These are phyloP conservation scores for Eucalyptus dawsonii DNA, from an alignment of 345 rosid species.

Conservation along the genomic window DNA sequence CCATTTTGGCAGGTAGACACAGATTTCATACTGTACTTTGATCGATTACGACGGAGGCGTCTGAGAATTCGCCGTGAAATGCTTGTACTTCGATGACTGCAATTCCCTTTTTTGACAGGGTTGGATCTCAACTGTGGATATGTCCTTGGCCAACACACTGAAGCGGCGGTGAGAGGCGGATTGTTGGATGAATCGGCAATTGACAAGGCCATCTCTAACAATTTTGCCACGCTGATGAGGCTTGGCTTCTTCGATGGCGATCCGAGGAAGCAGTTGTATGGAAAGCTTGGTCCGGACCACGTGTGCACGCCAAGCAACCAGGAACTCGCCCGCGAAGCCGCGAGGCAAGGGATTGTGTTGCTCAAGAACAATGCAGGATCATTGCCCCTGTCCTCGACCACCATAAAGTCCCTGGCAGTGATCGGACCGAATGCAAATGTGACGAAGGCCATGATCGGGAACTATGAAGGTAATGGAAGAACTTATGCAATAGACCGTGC, in stretches of 20 bases:
- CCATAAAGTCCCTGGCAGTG: constrained; percentile 56
- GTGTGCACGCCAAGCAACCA: constrained; percentile 63
- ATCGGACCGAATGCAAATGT: constrained; percentile 90
- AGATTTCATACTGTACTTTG: background rate
- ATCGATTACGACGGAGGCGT: background rate
- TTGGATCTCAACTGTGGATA: constrained; percentile 79
- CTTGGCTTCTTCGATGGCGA: constrained; percentile 92
- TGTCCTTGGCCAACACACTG: constrained; percentile 64
- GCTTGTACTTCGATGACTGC: background rate
- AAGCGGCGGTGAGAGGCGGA: constrained; percentile 62
- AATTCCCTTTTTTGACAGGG: constrained; percentile 15
- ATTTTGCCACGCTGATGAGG: constrained; percentile 75
- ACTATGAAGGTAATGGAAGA: constrained; percentile 52
- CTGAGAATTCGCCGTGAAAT: background rate
- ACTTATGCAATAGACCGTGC: background rate
- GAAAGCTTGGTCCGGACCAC: constrained; percentile 65
- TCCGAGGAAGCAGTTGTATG: constrained; percentile 64
- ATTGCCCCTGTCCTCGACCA: constrained; percentile 48
- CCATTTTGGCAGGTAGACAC: constrained; percentile 49
- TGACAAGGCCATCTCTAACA: constrained; percentile 62
- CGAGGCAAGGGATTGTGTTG: constrained; percentile 89
- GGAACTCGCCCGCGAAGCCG: constrained; percentile 76
- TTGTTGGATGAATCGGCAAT: constrained; percentile 45
- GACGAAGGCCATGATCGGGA: constrained; percentile 88
- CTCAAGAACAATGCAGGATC: constrained; percentile 52